phyloP scores from a whole-genome alignment of 768 basidiomycete species.

The Udeniomyces megalosporus region DNA sequence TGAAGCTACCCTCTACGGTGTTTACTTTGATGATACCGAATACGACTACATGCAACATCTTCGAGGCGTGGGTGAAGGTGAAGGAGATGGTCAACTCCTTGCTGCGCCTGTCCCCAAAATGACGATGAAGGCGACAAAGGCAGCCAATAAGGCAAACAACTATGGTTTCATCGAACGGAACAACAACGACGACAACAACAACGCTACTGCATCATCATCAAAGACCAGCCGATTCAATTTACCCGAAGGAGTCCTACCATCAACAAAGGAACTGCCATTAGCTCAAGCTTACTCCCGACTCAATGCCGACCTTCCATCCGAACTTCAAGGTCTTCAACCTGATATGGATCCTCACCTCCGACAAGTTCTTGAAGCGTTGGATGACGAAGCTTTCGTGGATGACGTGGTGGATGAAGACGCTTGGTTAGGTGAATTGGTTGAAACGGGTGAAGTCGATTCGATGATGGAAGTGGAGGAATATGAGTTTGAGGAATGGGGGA shows the following conservation, averaged over 20 bases:
- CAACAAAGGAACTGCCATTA: constrained; percentile 49
- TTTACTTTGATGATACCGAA: constrained; percentile 87
- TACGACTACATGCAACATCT: constrained; percentile 99
- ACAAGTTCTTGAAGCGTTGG: constrained; percentile 81
- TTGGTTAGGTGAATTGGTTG: constrained; percentile 31
- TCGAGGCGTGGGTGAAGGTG: constrained; percentile 54
- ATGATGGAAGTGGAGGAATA: constrained; percentile 17
- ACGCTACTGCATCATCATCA: neutral
- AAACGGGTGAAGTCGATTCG: constrained; percentile 13
- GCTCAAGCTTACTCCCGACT: constrained; percentile 37
- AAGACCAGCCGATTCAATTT: neutral
- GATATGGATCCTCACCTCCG: constrained; percentile 93
- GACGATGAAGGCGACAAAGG: constrained; percentile 29
- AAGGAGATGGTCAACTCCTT: constrained; percentile 57
- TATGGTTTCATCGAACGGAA: constrained; percentile 7
- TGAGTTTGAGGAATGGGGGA: constrained; percentile 46
- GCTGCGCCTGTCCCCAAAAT: constrained; percentile 44
- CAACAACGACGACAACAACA: too few relatives aligned
- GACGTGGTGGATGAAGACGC: constrained; percentile 40
- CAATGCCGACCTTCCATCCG: constrained; percentile 53
- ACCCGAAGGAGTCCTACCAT: constrained; percentile 56
- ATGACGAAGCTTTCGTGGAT: constrained; percentile 78
- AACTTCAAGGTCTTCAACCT: constrained; percentile 76
- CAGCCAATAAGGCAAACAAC: constrained; percentile 20
- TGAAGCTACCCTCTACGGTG: constrained; percentile 73